Evolutionary conservation across 495 filamentous ascomycete species (phyloP).

Genomic region (Elasticomyces elasticus): DNA sequence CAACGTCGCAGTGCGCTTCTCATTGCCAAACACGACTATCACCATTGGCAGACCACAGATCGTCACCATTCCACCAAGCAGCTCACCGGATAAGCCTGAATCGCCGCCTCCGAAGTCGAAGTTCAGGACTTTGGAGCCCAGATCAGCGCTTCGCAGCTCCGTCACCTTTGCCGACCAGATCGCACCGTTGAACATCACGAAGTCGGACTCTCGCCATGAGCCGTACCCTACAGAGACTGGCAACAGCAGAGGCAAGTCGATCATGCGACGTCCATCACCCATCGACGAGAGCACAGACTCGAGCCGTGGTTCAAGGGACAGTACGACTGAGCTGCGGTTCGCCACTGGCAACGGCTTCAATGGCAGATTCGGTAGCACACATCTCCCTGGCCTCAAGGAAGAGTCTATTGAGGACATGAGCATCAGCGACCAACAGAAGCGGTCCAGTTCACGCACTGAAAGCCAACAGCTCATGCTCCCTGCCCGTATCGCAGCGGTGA

Average conservation of each 20-base stretch:
- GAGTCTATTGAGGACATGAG: conserved; percentile 33
- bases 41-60: conserved; percentile 21
- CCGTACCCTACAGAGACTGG: neutral
- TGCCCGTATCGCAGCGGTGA: conserved; percentile 22
- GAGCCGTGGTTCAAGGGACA: conserved; percentile 3
- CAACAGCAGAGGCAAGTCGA: conserved; percentile 8
- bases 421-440: conserved; percentile 22
- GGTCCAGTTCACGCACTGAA: conserved; percentile 17
- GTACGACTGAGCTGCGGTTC: conserved; percentile 20
- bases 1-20: conserved; percentile 24
- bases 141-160: conserved; percentile 7
- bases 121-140: neutral
- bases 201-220: conserved; percentile 1
- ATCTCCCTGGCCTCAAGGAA: conserved; percentile 32
- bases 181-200: conserved; percentile 18
- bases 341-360: conserved; percentile 10
- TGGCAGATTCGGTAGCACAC: conserved; percentile 17
- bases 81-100: conserved; percentile 11
- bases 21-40: conserved; percentile 20
- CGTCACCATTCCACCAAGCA: conserved; percentile 19
- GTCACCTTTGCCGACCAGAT: conserved; percentile 21
- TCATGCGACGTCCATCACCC: conserved; percentile 12
- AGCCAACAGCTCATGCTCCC: conserved; percentile 25
- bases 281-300: conserved; percentile 9
- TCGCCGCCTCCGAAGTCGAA: conserved; percentile 5